phyloP scores from a whole-genome alignment of 495 filamentous ascomycete species.

The Aspergillus egyptiacus region DNA sequence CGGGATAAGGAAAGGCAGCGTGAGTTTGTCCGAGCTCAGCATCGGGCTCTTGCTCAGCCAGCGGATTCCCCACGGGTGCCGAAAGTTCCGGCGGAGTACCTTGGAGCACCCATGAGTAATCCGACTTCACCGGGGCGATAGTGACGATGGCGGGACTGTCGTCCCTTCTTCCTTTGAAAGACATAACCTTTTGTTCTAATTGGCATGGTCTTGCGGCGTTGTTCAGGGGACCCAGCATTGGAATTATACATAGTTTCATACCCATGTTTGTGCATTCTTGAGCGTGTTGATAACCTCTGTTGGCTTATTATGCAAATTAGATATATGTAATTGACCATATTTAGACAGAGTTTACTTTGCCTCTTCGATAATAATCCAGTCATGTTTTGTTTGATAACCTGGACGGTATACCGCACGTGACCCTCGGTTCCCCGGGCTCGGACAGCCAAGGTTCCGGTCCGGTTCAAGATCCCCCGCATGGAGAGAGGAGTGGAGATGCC shows the following conservation, averaged over 20 bases:
- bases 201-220: constrained; percentile 8
- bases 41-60: constrained; percentile 38
- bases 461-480: constrained; percentile 20
- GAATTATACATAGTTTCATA: constrained; percentile 13
- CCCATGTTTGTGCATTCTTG: constrained; percentile 13
- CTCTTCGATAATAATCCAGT: neutral
- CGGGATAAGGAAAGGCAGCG: constrained; percentile 57
- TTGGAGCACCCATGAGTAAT: constrained; percentile 36
- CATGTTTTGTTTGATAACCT: neutral
- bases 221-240: neutral
- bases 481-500: constrained; percentile 3
- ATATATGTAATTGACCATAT: neutral
- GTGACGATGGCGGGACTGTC: constrained; percentile 2
- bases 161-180: neutral
- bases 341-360: neutral
- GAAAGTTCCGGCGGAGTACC: constrained; percentile 56
- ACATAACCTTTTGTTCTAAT: neutral
- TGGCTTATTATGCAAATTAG: neutral
- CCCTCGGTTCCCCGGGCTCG: constrained; percentile 15
- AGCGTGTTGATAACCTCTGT: constrained; percentile 5
- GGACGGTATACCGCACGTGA: neutral
- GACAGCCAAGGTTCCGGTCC: constrained; percentile 6
- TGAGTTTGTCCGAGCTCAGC: constrained; percentile 50
- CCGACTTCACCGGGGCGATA: constrained; percentile 34
- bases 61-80: constrained; percentile 54